Evolutionary conservation across 441 rosid genomes (phyloP).

Genomic region (Codiaeum variegatum): DNA sequence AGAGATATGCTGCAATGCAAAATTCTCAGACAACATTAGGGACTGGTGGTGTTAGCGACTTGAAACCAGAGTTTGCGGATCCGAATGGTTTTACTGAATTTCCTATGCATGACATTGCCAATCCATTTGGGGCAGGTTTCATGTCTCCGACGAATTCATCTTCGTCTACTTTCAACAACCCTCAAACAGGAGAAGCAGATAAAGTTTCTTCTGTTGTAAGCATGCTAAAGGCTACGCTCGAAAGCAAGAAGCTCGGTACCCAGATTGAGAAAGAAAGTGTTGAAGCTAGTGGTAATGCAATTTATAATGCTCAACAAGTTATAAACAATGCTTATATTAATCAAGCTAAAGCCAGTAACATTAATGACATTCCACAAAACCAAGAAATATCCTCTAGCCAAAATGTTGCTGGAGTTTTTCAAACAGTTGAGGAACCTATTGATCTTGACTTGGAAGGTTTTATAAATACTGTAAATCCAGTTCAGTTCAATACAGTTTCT

Average conservation of each 20-base stretch:
- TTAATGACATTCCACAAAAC: constrained; percentile 29
- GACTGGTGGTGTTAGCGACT: constrained; percentile 27
- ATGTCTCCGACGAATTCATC: constrained; percentile 51
- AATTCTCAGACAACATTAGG: constrained; percentile 33
- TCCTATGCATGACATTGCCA: constrained; percentile 35
- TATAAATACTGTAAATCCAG: constrained; percentile 35
- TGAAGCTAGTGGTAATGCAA: constrained; percentile 35
- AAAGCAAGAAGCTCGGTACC: constrained; percentile 47
- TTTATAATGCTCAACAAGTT: constrained; percentile 34
- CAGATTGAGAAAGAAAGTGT: constrained; percentile 36
- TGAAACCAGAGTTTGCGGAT: constrained; percentile 38
- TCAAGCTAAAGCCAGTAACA: constrained; percentile 30
- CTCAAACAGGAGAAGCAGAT: constrained; percentile 36
- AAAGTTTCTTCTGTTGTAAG: constrained; percentile 59
- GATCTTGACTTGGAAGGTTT: constrained; percentile 48
- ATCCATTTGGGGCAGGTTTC: constrained; percentile 36
- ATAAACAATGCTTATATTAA: constrained; percentile 24
- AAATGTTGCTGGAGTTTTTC: constrained; percentile 21
- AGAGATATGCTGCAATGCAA: constrained; percentile 68
- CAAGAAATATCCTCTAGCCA: constrained; percentile 33
- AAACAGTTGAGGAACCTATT: constrained; percentile 32
- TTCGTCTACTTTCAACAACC: constrained; percentile 40
- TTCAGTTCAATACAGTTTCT: constrained; percentile 40
- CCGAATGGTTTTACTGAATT: constrained; percentile 33
- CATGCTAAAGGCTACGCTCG: constrained; percentile 65